Evolutionary conservation across 2,329 filamentous ascomycete species (phyloP), one percentile per base, ranked within the genome.

Genomic region (Claviceps quebecensis): DNA sequence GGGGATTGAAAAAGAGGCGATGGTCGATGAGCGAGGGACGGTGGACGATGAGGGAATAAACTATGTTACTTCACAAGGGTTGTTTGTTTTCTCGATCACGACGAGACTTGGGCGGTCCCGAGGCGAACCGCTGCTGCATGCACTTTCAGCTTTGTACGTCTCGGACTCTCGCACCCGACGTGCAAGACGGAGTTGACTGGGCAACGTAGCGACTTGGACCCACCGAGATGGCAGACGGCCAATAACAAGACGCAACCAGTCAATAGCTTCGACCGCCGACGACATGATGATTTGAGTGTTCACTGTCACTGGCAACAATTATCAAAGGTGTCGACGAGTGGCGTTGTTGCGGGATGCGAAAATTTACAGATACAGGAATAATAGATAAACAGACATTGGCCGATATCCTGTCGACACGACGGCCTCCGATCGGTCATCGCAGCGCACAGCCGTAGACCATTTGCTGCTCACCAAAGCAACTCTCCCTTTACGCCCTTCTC

Each of bases 401-500:
- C 45, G 45, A 22, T 16, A 37, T 22, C 3, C 45, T 37, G 29
- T 37, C n/a, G 17, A 6, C 26, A 19, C 19, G n/a, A 29, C 23
- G 3, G 11, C 44, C 9, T 16, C 26, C n/a, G 26, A 46, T 9
- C 14, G 13, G 5, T 14, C n/a, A 17, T n/a, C 11, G 3, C 22
- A 38, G 29, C 53, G 60, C 9, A 5, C n/a, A 17, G 16, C n/a
- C 4, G 23, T 14, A 22, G 23, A 43, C 17, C 39, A 17, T 17
- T n/a, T n/a, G 16, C 14, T 43, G 41, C 44, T 46, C 44, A 69
- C 67, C 67, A 68, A 39, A 58, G 59, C 46, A 69, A 56, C 53
- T 69, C 65, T 46, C 66, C 68, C 56, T 68, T 69, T 53, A 62
- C 60, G 45, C 60, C 61, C 50, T 62, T 66, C 58, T 67, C 62